Percentiles rank a stretch among this genome's conserved stretches.
Conservation (phyloP, 257 asterid genomes). For the Buddleja alternifolia region DNA sequence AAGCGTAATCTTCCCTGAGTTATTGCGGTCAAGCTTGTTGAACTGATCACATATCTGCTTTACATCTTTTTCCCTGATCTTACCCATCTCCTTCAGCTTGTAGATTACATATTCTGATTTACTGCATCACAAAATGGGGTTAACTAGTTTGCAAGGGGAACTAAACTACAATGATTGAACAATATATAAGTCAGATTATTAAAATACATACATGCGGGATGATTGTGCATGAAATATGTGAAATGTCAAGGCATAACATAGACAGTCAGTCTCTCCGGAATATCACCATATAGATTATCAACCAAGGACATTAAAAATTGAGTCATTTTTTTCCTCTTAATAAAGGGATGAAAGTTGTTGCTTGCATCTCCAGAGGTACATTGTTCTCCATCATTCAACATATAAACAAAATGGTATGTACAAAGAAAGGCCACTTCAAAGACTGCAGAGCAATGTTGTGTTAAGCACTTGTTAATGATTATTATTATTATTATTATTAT, state of each 20-base stretch:
- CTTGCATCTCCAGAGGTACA: background rate
- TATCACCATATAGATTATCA: background rate
- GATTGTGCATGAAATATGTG: background rate
- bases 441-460: background rate
- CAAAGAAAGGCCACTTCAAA: background rate
- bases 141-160: background rate
- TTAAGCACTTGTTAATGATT: background rate
- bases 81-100: slow-evolving; percentile 64
- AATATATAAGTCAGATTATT: background rate
- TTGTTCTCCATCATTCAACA: background rate
- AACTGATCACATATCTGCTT: slow-evolving; percentile 57
- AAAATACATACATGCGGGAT: background rate
- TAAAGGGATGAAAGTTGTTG: background rate
- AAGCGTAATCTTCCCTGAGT: slow-evolving; percentile 56
- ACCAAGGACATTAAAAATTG: background rate
- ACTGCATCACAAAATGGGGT: slow-evolving; percentile 28
- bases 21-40: slow-evolving; percentile 45
- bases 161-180: too few species aligned
- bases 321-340: background rate
- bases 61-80: slow-evolving; percentile 55
- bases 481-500: too few species aligned
- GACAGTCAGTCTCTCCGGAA: too few species aligned
- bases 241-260: background rate
- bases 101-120: slow-evolving; percentile 56
- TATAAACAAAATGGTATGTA: background rate